Evolutionary conservation across 805 yeast genomes (phyloP), one percentile per base, ranked within the genome.

Genomic region (Saccharomycopsis amapae): DNA sequence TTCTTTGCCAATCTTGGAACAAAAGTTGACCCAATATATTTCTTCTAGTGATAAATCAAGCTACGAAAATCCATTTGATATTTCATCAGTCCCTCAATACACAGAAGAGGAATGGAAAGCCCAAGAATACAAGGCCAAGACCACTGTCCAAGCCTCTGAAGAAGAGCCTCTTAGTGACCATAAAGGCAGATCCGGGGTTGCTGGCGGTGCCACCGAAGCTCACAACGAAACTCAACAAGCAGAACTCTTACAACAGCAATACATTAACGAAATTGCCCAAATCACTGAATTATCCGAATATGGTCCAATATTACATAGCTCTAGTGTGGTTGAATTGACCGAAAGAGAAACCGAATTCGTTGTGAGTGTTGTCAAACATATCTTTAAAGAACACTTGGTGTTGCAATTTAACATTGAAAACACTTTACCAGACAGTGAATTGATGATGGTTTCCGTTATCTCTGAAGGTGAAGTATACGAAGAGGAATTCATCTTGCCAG

Each of bases 321-420:
- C 95, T 2, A 60, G 66, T 31, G 63, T 70, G 30, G 69, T 77
- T 46, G 78, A 81, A 54, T 76, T 90, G 58, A 89, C 97, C 19
- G 98, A 93, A 62, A 72, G 76, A 49, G 97, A 89, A 62, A 87
- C 94, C 51, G 98, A 93, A 66, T 87, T 88, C 62, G 89, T 87
- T 37, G 95, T 93, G 49, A 74, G 73, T 43, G 89, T 83, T 30
- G 71, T 85, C 46, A 89, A 86, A 64, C 97, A 89, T 62, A 66
- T 89, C 46, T 93, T 85, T 64, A 78, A 77, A 51, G 68, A 76
- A 13, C 80, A 84, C 57, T 68, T 82, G 58, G 77, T 90, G 51
- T 65, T 88, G 53, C 96, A 90, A 68, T 90, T 76, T 65, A 79
- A 83, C 53, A 76, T 93, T 53, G 75, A 81, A 48, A 93, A 93